Evolutionary conservation across 2,329 filamentous ascomycete genomes (phyloP).

Genomic region (Dothideomycetes sp.): DNA sequence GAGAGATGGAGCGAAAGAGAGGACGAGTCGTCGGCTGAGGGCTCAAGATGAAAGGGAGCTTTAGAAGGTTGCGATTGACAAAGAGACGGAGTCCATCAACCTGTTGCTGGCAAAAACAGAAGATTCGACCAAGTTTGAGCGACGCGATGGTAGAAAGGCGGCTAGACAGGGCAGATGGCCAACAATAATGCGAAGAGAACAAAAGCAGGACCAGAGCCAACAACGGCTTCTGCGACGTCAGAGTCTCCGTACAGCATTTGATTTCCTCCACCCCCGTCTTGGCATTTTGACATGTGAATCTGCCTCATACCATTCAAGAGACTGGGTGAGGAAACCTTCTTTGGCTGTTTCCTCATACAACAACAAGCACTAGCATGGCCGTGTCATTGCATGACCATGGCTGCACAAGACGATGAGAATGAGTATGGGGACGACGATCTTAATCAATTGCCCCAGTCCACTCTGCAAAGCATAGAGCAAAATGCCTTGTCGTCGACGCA

Average conservation of each 20-base stretch:
- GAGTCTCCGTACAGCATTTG: too few relatives aligned
- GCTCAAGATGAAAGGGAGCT: not conserved
- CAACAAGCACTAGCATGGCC: too few relatives aligned
- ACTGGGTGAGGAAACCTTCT: too few relatives aligned
- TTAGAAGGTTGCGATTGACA: not conserved
- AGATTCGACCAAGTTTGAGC: not conserved
- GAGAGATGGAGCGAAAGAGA: conserved; percentile 1
- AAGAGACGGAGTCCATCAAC: not conserved
- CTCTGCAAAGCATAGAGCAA: conserved; percentile 37
- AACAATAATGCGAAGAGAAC: too few relatives aligned
- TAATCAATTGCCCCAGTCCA: conserved; percentile 36
- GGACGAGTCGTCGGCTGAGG: conserved; percentile 1
- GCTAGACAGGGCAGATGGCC: not conserved
- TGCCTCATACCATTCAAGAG: too few relatives aligned
- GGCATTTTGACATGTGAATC: too few relatives aligned
- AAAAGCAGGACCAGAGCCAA: too few relatives aligned
- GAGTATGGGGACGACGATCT: conserved; percentile 39
- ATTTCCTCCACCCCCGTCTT: too few relatives aligned
- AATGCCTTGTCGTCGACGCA: conserved; percentile 37
- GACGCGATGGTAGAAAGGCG: not conserved
- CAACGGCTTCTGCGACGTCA: too few relatives aligned
- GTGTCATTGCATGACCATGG: too few relatives aligned
- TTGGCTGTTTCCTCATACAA: too few relatives aligned
- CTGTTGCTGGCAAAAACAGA: too few relatives aligned
- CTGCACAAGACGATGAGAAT: conserved; percentile 31